These are phyloP conservation scores for Daldinia bambusicola DNA, from an alignment of 495 filamentous ascomycete species.

Conservation along the genomic window DNA sequence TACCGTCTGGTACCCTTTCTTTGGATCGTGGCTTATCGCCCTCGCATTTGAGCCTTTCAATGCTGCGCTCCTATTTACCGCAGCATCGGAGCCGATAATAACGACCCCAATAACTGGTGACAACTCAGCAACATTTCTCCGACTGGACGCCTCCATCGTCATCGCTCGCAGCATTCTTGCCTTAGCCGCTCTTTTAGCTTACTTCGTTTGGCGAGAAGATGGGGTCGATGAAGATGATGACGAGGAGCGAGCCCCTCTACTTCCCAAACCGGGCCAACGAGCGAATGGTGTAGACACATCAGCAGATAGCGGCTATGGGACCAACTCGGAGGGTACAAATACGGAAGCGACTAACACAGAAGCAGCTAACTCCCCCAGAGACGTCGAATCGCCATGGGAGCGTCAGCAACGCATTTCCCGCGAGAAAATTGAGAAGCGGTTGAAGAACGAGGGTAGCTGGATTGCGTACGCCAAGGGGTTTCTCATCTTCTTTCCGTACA, in stretches of 20 bases:
- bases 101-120: constrained; percentile 15
- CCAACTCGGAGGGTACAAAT: constrained; percentile 54
- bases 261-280: constrained; percentile 51
- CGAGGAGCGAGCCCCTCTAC: constrained; percentile 62
- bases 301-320: constrained; percentile 57
- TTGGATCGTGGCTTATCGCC: constrained; percentile 64
- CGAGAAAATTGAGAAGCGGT: constrained; percentile 64
- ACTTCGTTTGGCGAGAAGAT: constrained; percentile 50
- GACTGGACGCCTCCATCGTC: constrained; percentile 50
- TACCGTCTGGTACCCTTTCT: constrained; percentile 71
- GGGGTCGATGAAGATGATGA: constrained; percentile 53
- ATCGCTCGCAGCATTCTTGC: constrained; percentile 50
- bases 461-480: constrained; percentile 71
- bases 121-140: constrained; percentile 37
- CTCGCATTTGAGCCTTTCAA: constrained; percentile 62
- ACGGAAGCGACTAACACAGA: constrained; percentile 47
- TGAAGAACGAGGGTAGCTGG: constrained; percentile 72
- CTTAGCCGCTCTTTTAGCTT: constrained; percentile 44
- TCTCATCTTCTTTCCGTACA: constrained; percentile 69
- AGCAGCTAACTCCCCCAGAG: constrained; percentile 50
- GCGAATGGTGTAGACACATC: constrained; percentile 40
- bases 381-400: constrained; percentile 61
- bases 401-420: constrained; percentile 60
- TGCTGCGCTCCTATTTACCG: constrained; percentile 49
- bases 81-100: constrained; percentile 31